These are phyloP conservation scores for Periconia sp. DNA, from an alignment of 2,329 filamentous ascomycete species.

Conservation along the genomic window DNA sequence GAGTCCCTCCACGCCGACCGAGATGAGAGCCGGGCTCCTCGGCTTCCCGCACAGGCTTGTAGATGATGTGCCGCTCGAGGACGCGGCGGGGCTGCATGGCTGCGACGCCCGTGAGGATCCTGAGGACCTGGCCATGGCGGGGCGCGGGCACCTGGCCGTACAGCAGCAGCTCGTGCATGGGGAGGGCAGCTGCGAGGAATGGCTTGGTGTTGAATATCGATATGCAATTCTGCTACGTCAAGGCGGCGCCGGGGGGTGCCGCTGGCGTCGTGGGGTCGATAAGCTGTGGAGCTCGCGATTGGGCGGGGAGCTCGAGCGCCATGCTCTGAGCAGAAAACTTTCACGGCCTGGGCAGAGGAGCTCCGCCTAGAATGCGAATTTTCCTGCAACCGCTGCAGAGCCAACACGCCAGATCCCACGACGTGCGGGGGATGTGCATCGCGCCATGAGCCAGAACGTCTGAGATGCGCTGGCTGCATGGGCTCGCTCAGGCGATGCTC, in stretches of 20 bases:
- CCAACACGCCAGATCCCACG: no score
- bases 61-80: slow-evolving; percentile 63
- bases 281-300: slow-evolving; percentile 27
- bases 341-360: slow-evolving; percentile 7
- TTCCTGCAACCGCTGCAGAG: no score
- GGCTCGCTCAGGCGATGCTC: slow-evolving; percentile 29
- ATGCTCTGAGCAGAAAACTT: slow-evolving; percentile 19
- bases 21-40: slow-evolving; percentile 45
- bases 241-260: slow-evolving; percentile 15
- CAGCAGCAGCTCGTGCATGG: slow-evolving; percentile 68
- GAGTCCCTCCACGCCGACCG: slow-evolving; percentile 44
- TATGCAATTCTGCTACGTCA: slow-evolving; percentile 33
- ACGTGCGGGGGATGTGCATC: no score
- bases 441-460: slow-evolving; percentile 5
- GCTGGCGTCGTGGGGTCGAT: slow-evolving; percentile 37
- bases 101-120: slow-evolving; percentile 66
- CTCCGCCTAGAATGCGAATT: slow-evolving; percentile 20
- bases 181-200: slow-evolving; percentile 14
- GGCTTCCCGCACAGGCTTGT: slow-evolving; percentile 60
- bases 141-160: slow-evolving; percentile 63
- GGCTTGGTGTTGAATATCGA: slow-evolving; percentile 18
- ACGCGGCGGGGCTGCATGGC: slow-evolving; percentile 64
- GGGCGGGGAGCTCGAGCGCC: slow-evolving; percentile 19
- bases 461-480: slow-evolving; percentile 4
- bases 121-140: slow-evolving; percentile 65